Base-by-base conservation (phyloP, 495 filamentous ascomycete species). In the Penicillium manginii region DNA sequence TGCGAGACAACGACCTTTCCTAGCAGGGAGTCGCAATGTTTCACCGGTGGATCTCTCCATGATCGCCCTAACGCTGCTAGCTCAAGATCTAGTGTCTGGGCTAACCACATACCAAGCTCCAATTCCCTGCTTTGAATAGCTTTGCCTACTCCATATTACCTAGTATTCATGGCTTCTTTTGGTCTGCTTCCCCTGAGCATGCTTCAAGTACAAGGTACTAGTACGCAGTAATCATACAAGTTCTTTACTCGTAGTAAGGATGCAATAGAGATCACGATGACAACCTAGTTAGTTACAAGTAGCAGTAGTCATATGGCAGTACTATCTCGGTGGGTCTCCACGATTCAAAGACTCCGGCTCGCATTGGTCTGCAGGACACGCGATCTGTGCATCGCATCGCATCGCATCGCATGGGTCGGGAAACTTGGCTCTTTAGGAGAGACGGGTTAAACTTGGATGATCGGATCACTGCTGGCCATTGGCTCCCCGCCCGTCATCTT, bases 21-120 rank as follows among this genome's bases (percentile, higher is more conserved):
- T 46, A 12, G 4, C 31, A 33, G 22, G 31, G 53, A 61, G 58
- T 67, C 61, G 64, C 54, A 63, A 58, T 66, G 66, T 68, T 64
- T 68, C 66, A 68, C 60, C 60, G 15, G 66, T 65, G 65, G 65
- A 68, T 65, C 58, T 40, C 45, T 17, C 29, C 23, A 59, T 62
- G 63, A 68, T 61, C 59, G 59, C 55, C 57, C 63, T 63, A 66
- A 59, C 23, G 35, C 55, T 59, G 53, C 54, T 68, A 68, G 59
- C 26, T 42, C 47, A 17, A 48, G 59, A 59, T 60, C 63, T 59
- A 64, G 58, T 54, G 55, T 49, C 32, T 35, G 32, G 54, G 52
- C 60, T 47, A 47, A 47, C 45, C 45, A 11, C 57, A 59, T 59
- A 59, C 57, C 57, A 54, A 37, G 57, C 10, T n/a, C 31, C 45